Evolutionary conservation across 2,329 filamentous ascomycete species (phyloP).

Genomic region (Microdochium bolleyi): DNA sequence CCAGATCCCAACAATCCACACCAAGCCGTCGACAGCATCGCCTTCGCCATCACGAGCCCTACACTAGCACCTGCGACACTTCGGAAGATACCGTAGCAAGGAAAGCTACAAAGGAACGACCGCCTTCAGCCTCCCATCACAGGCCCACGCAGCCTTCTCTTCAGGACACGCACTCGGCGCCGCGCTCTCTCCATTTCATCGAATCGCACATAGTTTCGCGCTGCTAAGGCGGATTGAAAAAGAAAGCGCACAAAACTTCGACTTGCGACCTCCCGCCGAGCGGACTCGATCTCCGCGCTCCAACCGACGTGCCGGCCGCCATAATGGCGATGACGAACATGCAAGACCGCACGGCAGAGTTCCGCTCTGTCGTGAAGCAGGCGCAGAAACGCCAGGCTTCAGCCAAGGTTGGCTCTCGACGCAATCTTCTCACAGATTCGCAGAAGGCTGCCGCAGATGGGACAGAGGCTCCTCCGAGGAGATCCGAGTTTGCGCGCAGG

Average conservation of each 20-base stretch:
- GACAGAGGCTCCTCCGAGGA: slow-evolving; percentile 41
- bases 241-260: too few relatives aligned
- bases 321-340: slow-evolving; percentile 66
- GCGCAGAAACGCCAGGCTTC: slow-evolving; percentile 73
- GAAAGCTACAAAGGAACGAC: background rate
- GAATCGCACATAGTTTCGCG: too few relatives aligned
- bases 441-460: slow-evolving; percentile 59
- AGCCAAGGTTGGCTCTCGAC: slow-evolving; percentile 67
- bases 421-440: slow-evolving; percentile 68
- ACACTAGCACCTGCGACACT: background rate
- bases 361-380: slow-evolving; percentile 81
- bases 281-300: background rate
- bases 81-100: background rate
- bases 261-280: background rate
- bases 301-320: slow-evolving; percentile 3
- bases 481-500: slow-evolving; percentile 87
- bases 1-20: background rate
- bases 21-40: background rate
- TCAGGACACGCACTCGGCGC: background rate
- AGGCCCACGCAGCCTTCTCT: too few relatives aligned
- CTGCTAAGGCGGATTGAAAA: too few relatives aligned
- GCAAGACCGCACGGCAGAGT: slow-evolving; percentile 94
- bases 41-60: background rate
- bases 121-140: too few relatives aligned
- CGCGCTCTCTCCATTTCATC: background rate